Conservation (phyloP, 139 green algal genomes). For the Spirogloea muscicola region DNA sequence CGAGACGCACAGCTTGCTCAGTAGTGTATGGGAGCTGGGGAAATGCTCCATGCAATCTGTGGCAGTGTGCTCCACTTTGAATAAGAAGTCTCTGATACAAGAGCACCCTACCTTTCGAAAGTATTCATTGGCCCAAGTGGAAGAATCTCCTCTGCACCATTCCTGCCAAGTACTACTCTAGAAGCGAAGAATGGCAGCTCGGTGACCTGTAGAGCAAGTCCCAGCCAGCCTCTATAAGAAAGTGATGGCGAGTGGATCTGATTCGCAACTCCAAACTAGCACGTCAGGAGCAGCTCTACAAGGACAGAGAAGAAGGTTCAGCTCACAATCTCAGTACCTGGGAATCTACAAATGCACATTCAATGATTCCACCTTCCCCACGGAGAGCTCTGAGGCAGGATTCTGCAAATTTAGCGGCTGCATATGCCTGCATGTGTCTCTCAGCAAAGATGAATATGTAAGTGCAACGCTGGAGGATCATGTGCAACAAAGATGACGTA, state of each 20-base stretch:
- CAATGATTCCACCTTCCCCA: constrained; percentile 72
- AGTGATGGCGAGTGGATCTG: too few relatives aligned
- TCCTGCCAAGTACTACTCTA: constrained; percentile 65
- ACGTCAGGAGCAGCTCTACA: too few relatives aligned
- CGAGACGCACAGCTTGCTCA: too few relatives aligned
- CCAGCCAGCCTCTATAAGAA: too few relatives aligned
- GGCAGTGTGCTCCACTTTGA: too few relatives aligned
- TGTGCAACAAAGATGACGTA: not conserved
- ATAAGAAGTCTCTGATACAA: too few relatives aligned
- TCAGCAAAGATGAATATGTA: not conserved
- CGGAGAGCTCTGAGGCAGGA: constrained; percentile 86
- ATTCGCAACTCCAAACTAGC: too few relatives aligned
- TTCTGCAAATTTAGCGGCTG: constrained; percentile 91
- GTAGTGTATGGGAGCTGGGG: too few relatives aligned
- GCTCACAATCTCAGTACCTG: too few relatives aligned
- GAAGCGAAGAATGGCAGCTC: constrained; percentile 70
- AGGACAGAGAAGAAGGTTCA: too few relatives aligned
- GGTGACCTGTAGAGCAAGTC: constrained; percentile 35
- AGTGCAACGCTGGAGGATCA: not conserved
- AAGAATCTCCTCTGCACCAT: constrained; percentile 75
- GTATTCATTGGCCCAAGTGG: constrained; percentile 69
- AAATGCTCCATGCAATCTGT: too few relatives aligned
- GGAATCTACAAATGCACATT: constrained; percentile 90
- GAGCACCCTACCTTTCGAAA: constrained; percentile 64
- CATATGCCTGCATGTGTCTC: constrained; percentile 67